Evolutionary conservation across 306 rosid species (phyloP).

Genomic region (Myrica gale): DNA sequence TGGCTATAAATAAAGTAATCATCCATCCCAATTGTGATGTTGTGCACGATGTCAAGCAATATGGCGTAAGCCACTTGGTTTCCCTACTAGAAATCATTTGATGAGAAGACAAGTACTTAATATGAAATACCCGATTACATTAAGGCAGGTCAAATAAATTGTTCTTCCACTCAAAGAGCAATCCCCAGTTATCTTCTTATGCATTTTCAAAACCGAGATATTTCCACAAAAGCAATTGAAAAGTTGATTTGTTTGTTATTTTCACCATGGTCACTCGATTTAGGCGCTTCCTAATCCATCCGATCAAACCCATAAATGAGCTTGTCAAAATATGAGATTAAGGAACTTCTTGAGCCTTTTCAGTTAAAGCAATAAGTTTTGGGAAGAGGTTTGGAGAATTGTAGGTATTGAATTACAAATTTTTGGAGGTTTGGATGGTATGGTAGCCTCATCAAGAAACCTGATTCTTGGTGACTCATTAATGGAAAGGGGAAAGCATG

Average conservation of each 20-base stretch:
- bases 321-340: not conserved
- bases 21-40: not conserved
- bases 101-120: not conserved
- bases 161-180: not conserved
- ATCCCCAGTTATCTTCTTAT: not conserved
- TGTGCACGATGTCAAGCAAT: not conserved
- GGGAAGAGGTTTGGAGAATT: not conserved
- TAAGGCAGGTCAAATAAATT: not conserved
- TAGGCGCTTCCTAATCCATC: not conserved
- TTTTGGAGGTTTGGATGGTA: not conserved
- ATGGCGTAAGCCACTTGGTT: not conserved
- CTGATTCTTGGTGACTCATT: not conserved
- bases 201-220: not conserved
- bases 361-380: not conserved
- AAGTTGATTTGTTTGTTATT: not conserved
- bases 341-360: not conserved
- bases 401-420: not conserved
- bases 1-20: not conserved
- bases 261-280: not conserved
- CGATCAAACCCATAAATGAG: not conserved
- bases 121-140: too few relatives aligned
- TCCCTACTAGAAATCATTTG: not conserved
- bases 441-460: not conserved
- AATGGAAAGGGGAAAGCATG: not conserved
- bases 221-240: not conserved